Percentiles rank a stretch among this genome's conserved stretches.
Evolutionary conservation across 441 rosid genomes (phyloP).

Genomic region (Pelargonium myrrhifolium): DNA sequence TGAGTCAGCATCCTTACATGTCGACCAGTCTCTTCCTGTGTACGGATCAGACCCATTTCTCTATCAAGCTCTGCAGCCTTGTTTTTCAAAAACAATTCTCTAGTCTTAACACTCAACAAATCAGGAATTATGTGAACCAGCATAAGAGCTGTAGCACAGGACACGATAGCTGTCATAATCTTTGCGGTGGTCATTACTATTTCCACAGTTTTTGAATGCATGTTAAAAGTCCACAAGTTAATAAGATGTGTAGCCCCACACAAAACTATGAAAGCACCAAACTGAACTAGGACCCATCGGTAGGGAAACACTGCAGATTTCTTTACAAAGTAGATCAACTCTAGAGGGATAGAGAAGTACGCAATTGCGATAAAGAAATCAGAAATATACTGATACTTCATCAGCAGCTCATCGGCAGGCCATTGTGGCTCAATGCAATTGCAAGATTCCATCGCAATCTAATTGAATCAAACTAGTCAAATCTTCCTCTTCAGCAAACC

Average conservation of each 20-base stretch:
- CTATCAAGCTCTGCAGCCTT: constrained; percentile 94
- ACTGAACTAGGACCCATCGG: constrained; percentile 98
- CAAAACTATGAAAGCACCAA: constrained; percentile 95
- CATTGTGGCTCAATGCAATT: constrained; percentile 88
- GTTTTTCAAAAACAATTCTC: constrained; percentile 81
- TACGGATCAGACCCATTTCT: constrained; percentile 91
- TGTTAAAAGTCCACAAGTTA: constrained; percentile 75
- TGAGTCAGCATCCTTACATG: constrained; percentile 97
- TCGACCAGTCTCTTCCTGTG: constrained; percentile 95
- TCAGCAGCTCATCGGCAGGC: constrained; percentile 79
- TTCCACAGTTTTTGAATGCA: constrained; percentile 71
- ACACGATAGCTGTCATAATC: constrained; percentile 73
- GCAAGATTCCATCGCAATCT: constrained; percentile 56
- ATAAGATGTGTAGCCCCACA: constrained; percentile 97
- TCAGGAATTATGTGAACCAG: constrained; percentile 97
- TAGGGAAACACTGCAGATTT: constrained; percentile 92
- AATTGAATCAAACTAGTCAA: constrained; percentile 18
- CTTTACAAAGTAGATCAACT: constrained; percentile 90
- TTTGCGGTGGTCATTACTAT: constrained; percentile 78
- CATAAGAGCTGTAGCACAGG: constrained; percentile 96
- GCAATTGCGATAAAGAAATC: constrained; percentile 96
- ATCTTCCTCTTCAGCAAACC: constrained; percentile 28
- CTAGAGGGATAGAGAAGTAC: constrained; percentile 90
- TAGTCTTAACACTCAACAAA: constrained; percentile 78
- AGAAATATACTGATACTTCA: constrained; percentile 92